Conservation (phyloP, 192 early-diverging fungal species). For the Glomus cerebriforme region DNA sequence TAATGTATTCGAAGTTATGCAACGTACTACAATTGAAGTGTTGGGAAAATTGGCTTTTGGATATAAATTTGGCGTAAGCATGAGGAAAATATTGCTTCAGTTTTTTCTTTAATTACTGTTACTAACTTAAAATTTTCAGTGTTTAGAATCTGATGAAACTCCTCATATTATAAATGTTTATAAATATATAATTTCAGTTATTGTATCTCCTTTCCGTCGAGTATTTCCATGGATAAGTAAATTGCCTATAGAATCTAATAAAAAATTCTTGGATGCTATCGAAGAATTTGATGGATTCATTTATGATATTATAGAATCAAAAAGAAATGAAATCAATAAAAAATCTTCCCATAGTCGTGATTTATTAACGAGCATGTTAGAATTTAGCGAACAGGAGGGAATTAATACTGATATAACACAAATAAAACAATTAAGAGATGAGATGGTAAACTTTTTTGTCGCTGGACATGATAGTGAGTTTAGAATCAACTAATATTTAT, state of each 20-base stretch:
- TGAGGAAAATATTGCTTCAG: not conserved
- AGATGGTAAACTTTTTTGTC: not conserved
- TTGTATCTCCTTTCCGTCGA: not conserved
- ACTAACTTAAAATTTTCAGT: not conserved
- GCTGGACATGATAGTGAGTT: not conserved
- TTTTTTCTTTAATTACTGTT: not conserved
- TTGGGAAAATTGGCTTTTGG: constrained; percentile 1
- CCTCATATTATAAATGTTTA: not conserved
- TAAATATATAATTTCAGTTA: not conserved
- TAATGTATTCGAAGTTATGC: not conserved
- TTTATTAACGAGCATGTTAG: not conserved
- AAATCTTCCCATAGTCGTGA: not conserved
- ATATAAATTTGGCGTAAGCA: not conserved
- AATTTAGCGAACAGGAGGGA: not conserved
- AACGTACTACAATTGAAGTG: not conserved
- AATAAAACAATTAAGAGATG: not conserved
- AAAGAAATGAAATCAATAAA: not conserved
- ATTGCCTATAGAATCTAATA: not conserved
- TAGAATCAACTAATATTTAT: not conserved
- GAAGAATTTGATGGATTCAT: constrained; percentile 2
- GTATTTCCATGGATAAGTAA: not conserved
- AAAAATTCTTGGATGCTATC: not conserved
- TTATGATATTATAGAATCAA: not conserved
- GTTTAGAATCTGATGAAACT: not conserved
- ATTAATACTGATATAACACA: not conserved